phyloP scores from a whole-genome alignment of 83 land plant genomes.

The Picea mariana region DNA sequence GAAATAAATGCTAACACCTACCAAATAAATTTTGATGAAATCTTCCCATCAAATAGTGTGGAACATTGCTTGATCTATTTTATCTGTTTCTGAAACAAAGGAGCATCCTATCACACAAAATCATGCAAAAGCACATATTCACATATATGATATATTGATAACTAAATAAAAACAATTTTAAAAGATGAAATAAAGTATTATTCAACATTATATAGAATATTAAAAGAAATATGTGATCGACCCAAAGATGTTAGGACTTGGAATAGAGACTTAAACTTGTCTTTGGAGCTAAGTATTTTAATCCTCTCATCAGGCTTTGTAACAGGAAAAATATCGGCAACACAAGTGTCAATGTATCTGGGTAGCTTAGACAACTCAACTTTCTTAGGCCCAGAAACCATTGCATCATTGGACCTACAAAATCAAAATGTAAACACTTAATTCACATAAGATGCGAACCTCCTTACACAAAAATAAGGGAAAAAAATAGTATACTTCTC shows the following conservation, averaged over 20 bases:
- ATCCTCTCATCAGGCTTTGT: constrained; percentile 37
- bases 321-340: constrained; percentile 44
- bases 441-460: not conserved
- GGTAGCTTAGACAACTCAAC: constrained; percentile 27
- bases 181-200: not conserved
- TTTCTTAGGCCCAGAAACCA: constrained; percentile 26
- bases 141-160: too few relatives aligned
- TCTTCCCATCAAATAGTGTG: too few relatives aligned
- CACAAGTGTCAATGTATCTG: constrained; percentile 48
- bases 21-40: too few relatives aligned
- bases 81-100: too few relatives aligned
- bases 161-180: not conserved
- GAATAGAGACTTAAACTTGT: constrained; percentile 32
- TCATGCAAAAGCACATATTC: not conserved
- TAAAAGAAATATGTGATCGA: not conserved
- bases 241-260: not conserved
- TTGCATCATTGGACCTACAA: constrained; percentile 10
- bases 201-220: not conserved
- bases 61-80: too few relatives aligned
- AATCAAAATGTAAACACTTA: not conserved
- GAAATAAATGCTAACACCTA: too few relatives aligned
- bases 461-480: not conserved
- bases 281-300: constrained; percentile 34
- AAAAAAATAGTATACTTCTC: not conserved
- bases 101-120: too few relatives aligned